A percentile compares a stretch with the other conserved stretches of the same genome.
These are phyloP conservation scores for Candida ovalis DNA, from an alignment of 805 yeast genomes.

Conservation along the genomic window DNA sequence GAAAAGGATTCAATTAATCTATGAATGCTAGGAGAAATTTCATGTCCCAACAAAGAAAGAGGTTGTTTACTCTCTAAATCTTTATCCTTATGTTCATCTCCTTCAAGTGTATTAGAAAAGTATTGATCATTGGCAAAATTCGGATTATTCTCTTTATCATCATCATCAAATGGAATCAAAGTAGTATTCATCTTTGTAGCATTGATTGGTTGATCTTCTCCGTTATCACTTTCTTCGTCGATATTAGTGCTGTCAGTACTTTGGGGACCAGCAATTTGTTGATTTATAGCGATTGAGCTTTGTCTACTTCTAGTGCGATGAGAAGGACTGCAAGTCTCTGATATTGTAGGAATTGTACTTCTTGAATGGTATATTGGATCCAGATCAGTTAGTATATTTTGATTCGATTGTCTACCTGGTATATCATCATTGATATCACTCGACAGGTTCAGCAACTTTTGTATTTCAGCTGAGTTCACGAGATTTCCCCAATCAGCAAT, in stretches of 20 bases:
- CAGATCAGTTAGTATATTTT: conserved; percentile 24
- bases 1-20: conserved; percentile 31
- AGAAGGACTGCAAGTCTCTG: not conserved
- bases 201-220: conserved; percentile 35
- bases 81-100: conserved; percentile 3
- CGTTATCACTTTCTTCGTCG: conserved; percentile 13
- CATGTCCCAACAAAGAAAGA: conserved; percentile 23
- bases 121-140: conserved; percentile 4
- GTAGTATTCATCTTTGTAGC: conserved; percentile 56
- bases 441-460: not conserved
- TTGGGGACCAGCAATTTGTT: not conserved
- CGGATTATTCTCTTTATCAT: conserved; percentile 31
- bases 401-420: conserved; percentile 11
- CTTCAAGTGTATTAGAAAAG: not conserved
- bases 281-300: not conserved
- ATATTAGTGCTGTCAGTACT: not conserved
- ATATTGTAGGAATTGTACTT: not conserved
- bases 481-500: not conserved
- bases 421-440: conserved; percentile 5
- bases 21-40: conserved; percentile 32
- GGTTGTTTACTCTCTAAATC: conserved; percentile 10
- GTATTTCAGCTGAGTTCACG: not conserved
- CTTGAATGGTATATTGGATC: conserved; percentile 22
- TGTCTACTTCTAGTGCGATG: not conserved
- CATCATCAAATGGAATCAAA: conserved; percentile 47